Base-by-base conservation (phyloP, 1,284 basidiomycete genomes). In the Malassezia caprae region DNA sequence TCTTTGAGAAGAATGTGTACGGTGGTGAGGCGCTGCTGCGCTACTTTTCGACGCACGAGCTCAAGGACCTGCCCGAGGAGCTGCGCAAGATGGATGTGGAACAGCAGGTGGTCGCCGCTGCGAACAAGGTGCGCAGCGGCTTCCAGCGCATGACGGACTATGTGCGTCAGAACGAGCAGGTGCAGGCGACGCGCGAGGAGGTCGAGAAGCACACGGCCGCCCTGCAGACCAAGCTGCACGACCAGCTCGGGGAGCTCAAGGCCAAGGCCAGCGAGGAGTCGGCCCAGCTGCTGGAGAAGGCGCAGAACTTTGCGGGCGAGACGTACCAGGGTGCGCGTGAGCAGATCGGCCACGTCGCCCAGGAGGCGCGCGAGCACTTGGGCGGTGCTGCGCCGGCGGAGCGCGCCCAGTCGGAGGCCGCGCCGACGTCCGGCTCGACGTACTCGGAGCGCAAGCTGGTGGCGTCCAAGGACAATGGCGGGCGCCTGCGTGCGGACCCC, bases 1-100 rank as follows among this genome's bases (percentile, higher is more conserved):
- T 90, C 70, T 90, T 90, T 78, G 79, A 83, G 58, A 83, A 86
- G 67, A 79, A 82, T 57, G 83, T 89, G 45, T 89, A 88, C 3
- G 75, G 77, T 24, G 90, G 84, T 40, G 81, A 86, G 64, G 70
- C 79, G 21, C 80, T 93, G 71, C 79, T 71, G 47, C 62, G 62
- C 52, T 63, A 61, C 49, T 69, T 72, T 49, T 65, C 71, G 42
- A 60, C 64, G 15, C 59, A 67, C 58, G 59, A 44, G 31, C 42
- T 52, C 21, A 17, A 23, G 35, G 49, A 66, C 28, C 54, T 62
- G 6, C 58, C 59, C 30, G 53, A 65, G 44, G 59, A 65, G 41
- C 52, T 65, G 44, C 62, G 58, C 52, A 52, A 50, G 51, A 50
- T 63, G 44, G 61, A 61, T 51, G 53, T 62, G 21, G 63, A 64